Conservation (phyloP, 1,284 basidiomycete species). For the Ganoderma meredithae region DNA sequence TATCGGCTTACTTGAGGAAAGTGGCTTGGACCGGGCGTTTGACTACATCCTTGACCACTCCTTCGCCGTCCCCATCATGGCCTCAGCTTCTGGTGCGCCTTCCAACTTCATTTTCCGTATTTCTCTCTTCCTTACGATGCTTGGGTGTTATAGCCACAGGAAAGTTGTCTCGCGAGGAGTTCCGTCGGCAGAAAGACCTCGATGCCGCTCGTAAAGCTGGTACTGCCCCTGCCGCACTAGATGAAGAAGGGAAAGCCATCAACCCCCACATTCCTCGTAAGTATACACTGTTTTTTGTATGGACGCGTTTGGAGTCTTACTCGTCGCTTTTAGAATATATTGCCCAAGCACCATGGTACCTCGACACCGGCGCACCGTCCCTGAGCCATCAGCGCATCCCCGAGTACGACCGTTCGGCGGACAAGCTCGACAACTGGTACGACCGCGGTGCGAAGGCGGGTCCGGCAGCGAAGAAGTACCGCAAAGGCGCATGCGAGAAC, state of each 20-base stretch:
- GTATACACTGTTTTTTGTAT: constrained; percentile 41
- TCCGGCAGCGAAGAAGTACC: constrained; percentile 93
- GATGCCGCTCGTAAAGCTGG: constrained; percentile 97
- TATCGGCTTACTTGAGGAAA: neutral
- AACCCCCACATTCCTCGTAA: constrained; percentile 98
- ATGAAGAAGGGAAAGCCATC: constrained; percentile 94
- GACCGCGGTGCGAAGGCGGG: constrained; percentile 88
- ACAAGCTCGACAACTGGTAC: constrained; percentile 91
- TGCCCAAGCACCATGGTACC: constrained; percentile 98
- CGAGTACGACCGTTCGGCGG: constrained; percentile 68
- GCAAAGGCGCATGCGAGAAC: constrained; percentile 99
- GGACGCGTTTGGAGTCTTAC: constrained; percentile 24
- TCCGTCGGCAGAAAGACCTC: constrained; percentile 93
- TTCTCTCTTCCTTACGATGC: neutral
- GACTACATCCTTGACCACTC: neutral
- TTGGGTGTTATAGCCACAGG: constrained; percentile 48
- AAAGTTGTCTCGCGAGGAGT: constrained; percentile 94
- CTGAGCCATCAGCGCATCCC: constrained; percentile 92
- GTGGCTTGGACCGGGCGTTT: constrained; percentile 1
- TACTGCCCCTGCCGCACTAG: constrained; percentile 93
- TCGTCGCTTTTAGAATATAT: constrained; percentile 74
- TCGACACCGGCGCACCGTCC: constrained; percentile 90
- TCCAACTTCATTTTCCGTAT: constrained; percentile 23
- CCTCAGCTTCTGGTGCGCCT: constrained; percentile 32
- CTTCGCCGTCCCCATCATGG: constrained; percentile 18